Percentiles rank a stretch among this genome's conserved stretches.
Evolutionary conservation across 2,329 filamentous ascomycete genomes (phyloP).

Genomic region (Zasmidium cellare): DNA sequence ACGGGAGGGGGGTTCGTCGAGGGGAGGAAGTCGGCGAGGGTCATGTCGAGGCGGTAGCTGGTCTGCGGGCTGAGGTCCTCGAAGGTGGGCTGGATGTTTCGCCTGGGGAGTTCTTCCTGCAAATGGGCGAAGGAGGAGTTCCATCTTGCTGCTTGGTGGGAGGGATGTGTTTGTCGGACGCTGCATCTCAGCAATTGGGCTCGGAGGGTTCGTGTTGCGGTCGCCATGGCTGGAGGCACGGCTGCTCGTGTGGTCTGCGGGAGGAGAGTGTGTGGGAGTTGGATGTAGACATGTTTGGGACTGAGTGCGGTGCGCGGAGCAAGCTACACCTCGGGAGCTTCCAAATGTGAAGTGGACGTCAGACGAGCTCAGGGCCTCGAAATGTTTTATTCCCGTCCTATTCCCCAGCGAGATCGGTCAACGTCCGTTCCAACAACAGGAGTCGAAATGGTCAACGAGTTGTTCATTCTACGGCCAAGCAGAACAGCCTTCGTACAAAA

Average conservation of each 20-base stretch:
- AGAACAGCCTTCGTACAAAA: too few relatives aligned
- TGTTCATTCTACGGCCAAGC: too few relatives aligned
- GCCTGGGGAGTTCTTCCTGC: conserved; percentile 47
- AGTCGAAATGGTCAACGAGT: too few relatives aligned
- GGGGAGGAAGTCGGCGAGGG: conserved; percentile 22
- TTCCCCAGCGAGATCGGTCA: not conserved
- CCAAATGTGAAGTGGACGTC: not conserved
- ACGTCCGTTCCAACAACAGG: not conserved
- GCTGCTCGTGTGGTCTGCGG: not conserved
- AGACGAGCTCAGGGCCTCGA: not conserved
- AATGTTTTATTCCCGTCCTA: not conserved
- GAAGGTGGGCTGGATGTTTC: conserved; percentile 50
- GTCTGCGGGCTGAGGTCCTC: conserved; percentile 57
- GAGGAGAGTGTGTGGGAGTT: not conserved
- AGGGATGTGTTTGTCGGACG: not conserved
- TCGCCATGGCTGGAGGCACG: conserved; percentile 5
- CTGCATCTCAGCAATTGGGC: conserved; percentile 5
- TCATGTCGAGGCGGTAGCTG: conserved; percentile 19
- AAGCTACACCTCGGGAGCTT: not conserved
- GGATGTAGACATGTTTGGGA: not conserved
- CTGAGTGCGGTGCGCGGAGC: not conserved
- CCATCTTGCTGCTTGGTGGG: conserved; percentile 12
- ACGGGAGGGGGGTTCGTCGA: conserved; percentile 26
- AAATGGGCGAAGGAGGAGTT: conserved; percentile 40
- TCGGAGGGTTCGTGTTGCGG: conserved; percentile 1